Evolutionary conservation across 192 early-diverging fungal genomes (phyloP).

Genomic region (Gamsiella multidivaricata): DNA sequence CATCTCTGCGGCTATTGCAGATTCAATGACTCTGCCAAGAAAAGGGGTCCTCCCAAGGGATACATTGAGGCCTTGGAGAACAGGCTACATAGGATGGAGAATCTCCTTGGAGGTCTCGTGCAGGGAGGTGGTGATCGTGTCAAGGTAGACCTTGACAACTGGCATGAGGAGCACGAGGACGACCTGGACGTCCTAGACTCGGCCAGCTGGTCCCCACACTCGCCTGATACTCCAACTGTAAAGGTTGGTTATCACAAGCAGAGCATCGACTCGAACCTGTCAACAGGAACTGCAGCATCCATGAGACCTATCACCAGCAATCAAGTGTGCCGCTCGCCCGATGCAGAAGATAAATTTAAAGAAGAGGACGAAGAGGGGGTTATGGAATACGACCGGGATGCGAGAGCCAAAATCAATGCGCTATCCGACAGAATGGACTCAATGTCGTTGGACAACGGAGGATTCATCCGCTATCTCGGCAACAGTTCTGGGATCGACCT

Average conservation of each 20-base stretch:
- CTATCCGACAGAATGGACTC: slow-evolving; percentile 69
- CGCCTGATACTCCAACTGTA: slow-evolving; percentile 18
- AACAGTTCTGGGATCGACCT: slow-evolving; percentile 81
- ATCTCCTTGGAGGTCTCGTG: slow-evolving; percentile 68
- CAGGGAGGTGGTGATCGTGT: slow-evolving; percentile 60
- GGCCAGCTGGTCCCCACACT: slow-evolving; percentile 36
- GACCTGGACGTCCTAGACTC: slow-evolving; percentile 39
- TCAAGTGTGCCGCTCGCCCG: background rate
- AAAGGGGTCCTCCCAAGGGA: slow-evolving; percentile 87
- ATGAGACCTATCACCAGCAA: background rate
- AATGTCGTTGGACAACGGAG: slow-evolving; percentile 75
- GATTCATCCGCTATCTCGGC: slow-evolving; percentile 76
- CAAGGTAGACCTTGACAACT: slow-evolving; percentile 34
- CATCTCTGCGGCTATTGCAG: background rate
- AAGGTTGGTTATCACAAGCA: slow-evolving; percentile 1
- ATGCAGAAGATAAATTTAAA: too few species aligned
- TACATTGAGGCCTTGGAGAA: slow-evolving; percentile 88
- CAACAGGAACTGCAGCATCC: background rate
- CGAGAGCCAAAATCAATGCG: slow-evolving; percentile 51
- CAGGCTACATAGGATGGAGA: slow-evolving; percentile 77
- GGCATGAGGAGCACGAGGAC: slow-evolving; percentile 29
- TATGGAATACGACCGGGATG: slow-evolving; percentile 17
- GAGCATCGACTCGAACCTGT: background rate
- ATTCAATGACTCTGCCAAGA: slow-evolving; percentile 28
- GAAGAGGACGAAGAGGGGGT: slow-evolving; percentile 26